A percentile compares a stretch with the other conserved stretches of the same genome.
Evolutionary conservation across 2,329 filamentous ascomycete genomes (phyloP).

Genomic region (Colletotrichum scovillei): DNA sequence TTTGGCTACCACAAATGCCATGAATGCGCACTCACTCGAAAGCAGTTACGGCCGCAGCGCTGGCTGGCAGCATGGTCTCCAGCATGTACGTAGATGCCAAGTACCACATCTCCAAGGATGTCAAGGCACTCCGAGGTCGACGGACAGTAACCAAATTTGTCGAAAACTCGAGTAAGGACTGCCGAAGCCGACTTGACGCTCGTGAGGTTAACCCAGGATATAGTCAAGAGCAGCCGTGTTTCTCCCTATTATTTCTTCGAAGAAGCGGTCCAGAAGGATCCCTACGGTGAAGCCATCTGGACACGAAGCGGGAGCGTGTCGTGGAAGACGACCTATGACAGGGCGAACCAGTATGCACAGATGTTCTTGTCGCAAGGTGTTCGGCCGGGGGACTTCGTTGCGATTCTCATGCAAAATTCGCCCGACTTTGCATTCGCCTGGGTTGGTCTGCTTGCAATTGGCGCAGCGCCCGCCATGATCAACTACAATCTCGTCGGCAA

Average conservation of each 20-base stretch:
- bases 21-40: background rate
- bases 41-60: constrained; percentile 49
- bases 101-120: constrained; percentile 73
- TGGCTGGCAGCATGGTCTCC: constrained; percentile 45
- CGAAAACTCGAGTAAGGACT: constrained; percentile 43
- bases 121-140: constrained; percentile 54
- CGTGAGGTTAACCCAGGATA: constrained; percentile 20
- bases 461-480: constrained; percentile 76
- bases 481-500: constrained; percentile 76
- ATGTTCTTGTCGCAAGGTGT: constrained; percentile 71
- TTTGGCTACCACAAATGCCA: background rate
- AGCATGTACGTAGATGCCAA: constrained; percentile 73
- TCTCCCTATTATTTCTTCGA: constrained; percentile 77
- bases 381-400: constrained; percentile 69
- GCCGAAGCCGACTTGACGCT: constrained; percentile 42
- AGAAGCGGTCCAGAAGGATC: constrained; percentile 61
- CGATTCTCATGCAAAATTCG: constrained; percentile 75
- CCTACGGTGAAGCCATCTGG: constrained; percentile 73
- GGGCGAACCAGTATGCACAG: constrained; percentile 69
- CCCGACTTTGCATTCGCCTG: constrained; percentile 75
- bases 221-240: constrained; percentile 61
- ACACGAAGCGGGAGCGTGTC: constrained; percentile 71
- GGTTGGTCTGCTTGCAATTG: constrained; percentile 73
- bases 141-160: constrained; percentile 49
- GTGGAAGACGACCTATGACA: constrained; percentile 65